Evolutionary conservation across 2,329 filamentous ascomycete species (phyloP).

Genomic region (Bertia moriformis): DNA sequence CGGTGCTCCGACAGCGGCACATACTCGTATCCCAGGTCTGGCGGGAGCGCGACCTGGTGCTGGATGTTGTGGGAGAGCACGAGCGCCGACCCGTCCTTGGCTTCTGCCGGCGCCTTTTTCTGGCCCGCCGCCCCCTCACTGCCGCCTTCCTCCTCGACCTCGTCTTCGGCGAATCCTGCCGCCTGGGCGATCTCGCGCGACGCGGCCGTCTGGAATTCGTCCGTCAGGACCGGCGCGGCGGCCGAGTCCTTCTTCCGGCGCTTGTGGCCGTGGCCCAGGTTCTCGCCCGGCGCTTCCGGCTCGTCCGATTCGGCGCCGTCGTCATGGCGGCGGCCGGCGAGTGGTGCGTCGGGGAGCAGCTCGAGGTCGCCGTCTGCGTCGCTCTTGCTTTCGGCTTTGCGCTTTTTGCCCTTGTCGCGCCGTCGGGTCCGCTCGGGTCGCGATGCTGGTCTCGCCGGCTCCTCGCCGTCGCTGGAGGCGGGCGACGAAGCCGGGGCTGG

Average conservation of each 20-base stretch:
- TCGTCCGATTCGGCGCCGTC: slow-evolving; percentile 12
- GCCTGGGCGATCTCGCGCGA: slow-evolving; percentile 78
- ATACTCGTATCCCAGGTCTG: slow-evolving; percentile 68
- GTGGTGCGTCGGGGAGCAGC: too few relatives aligned
- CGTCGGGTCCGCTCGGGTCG: slow-evolving; percentile 4
- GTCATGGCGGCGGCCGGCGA: too few relatives aligned
- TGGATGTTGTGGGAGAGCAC: slow-evolving; percentile 93
- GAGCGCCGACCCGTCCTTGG: too few relatives aligned
- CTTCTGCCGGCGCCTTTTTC: too few relatives aligned
- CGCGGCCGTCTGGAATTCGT: slow-evolving; percentile 87
- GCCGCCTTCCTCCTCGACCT: slow-evolving; percentile 40
- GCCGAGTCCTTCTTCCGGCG: slow-evolving; percentile 49
- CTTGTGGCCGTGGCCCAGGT: slow-evolving; percentile 40
- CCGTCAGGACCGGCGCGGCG: slow-evolving; percentile 70
- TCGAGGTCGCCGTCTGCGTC: too few relatives aligned
- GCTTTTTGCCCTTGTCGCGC: slow-evolving; percentile 59
- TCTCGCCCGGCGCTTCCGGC: slow-evolving; percentile 23
- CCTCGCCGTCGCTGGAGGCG: neutral
- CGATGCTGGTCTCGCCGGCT: neutral
- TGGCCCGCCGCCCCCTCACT: too few relatives aligned
- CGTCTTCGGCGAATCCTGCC: slow-evolving; percentile 48
- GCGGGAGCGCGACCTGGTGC: slow-evolving; percentile 89
- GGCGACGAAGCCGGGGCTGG: slow-evolving; percentile 22
- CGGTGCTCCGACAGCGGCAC: slow-evolving; percentile 90
- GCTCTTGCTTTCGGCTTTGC: slow-evolving; percentile 66